phyloP scores from a whole-genome alignment of 192 early-diverging fungal genomes.

The Coemansia sp. region DNA sequence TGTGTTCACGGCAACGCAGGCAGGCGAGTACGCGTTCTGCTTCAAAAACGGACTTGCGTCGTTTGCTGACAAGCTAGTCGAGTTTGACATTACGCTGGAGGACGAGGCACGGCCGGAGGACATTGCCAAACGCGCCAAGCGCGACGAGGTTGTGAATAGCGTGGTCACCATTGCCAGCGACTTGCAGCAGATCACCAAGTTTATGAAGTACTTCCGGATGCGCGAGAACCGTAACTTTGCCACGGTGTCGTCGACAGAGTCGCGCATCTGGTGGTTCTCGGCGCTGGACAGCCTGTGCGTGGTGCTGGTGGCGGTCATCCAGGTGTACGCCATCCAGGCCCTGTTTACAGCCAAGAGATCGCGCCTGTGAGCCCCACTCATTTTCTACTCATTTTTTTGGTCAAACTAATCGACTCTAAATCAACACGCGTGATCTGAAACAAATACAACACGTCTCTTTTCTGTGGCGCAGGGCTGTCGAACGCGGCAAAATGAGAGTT shows the following conservation, averaged over 20 bases:
- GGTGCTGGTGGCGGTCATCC: slow-evolving; percentile 80
- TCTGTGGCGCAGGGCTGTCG: background rate
- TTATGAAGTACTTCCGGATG: slow-evolving; percentile 87
- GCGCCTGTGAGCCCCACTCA: slow-evolving; percentile 14
- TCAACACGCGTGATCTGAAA: background rate
- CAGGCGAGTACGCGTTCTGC: slow-evolving; percentile 96
- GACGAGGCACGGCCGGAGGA: slow-evolving; percentile 73
- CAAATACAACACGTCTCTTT: too few relatives aligned
- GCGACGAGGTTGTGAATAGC: slow-evolving; percentile 57
- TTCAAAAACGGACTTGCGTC: slow-evolving; percentile 95
- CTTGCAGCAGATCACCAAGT: slow-evolving; percentile 69
- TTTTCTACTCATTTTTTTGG: background rate
- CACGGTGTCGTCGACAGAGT: slow-evolving; percentile 85
- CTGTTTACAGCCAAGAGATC: slow-evolving; percentile 81
- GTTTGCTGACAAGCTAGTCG: slow-evolving; percentile 91
- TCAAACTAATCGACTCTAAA: background rate
- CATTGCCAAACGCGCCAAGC: slow-evolving; percentile 55
- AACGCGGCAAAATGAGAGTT: background rate
- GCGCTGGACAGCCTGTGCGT: slow-evolving; percentile 73
- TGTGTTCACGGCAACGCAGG: slow-evolving; percentile 81
- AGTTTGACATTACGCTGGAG: slow-evolving; percentile 94
- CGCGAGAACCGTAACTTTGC: slow-evolving; percentile 89
- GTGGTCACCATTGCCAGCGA: slow-evolving; percentile 63
- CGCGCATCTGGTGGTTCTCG: slow-evolving; percentile 92
- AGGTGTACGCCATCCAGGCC: slow-evolving; percentile 90